Evolutionary conservation across 306 rosid genomes (phyloP).

Genomic region (Inga leiocalycina): DNA sequence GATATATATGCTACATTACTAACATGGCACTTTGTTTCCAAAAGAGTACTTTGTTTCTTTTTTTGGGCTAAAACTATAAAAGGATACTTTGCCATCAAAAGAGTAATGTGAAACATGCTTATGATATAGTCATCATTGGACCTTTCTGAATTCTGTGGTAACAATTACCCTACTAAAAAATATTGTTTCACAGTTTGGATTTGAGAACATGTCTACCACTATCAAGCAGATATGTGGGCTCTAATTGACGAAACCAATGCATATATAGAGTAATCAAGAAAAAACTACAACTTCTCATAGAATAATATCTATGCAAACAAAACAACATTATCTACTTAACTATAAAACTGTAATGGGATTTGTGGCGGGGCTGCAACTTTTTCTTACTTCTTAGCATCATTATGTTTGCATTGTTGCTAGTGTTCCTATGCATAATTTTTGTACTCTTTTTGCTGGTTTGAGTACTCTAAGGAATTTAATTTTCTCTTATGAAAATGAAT

Average conservation of each 20-base stretch:
- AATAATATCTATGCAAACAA: slow-evolving; percentile 53
- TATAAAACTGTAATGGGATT: slow-evolving; percentile 37
- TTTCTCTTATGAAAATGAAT: neutral
- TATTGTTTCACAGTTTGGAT: too few species aligned
- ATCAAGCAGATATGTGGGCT: neutral
- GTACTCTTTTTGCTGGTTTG: neutral
- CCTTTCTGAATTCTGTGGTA: too few species aligned
- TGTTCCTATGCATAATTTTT: neutral
- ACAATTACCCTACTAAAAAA: too few species aligned
- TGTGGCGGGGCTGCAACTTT: neutral
- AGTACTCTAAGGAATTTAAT: neutral
- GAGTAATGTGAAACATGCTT: slow-evolving; percentile 11
- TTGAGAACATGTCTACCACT: too few species aligned
- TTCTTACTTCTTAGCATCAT: slow-evolving; percentile 1
- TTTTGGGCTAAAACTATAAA: slow-evolving; percentile 1
- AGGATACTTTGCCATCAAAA: slow-evolving; percentile 22
- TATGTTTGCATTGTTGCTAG: neutral
- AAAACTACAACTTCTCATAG: slow-evolving; percentile 56
- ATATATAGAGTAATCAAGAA: slow-evolving; percentile 41
- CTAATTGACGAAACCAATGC: slow-evolving; percentile 42
- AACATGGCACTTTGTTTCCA: slow-evolving; percentile 36
- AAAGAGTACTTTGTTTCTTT: slow-evolving; percentile 4
- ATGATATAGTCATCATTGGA: neutral
- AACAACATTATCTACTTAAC: slow-evolving; percentile 51
- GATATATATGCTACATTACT: neutral